phyloP scores from a whole-genome alignment of 495 filamentous ascomycete species.

The Penicillium angulare region DNA sequence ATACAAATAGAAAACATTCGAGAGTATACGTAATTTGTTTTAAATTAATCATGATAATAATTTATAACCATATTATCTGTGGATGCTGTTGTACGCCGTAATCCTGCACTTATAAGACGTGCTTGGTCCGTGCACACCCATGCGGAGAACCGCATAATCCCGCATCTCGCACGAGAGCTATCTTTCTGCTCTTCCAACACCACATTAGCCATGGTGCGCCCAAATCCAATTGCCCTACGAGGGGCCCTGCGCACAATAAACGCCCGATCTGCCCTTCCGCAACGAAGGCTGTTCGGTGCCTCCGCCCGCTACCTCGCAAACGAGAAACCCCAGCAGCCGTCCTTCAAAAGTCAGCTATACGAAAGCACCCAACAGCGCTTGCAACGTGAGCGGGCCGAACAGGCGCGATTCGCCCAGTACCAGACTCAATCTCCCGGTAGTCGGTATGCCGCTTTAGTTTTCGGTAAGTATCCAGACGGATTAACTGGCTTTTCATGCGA shows the following conservation, averaged over 20 bases:
- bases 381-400: conserved; percentile 68
- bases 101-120: too few species aligned
- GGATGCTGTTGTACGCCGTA: too few species aligned
- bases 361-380: conserved; percentile 78
- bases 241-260: conserved; percentile 23
- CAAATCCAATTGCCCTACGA: conserved; percentile 14
- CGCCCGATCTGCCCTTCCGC: conserved; percentile 14
- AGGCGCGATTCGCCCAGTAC: conserved; percentile 60
- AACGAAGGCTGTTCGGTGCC: conserved; percentile 21
- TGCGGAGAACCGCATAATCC: conserved; percentile 2
- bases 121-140: conserved; percentile 2
- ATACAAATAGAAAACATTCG: too few species aligned
- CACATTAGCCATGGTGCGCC: conserved; percentile 18
- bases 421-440: conserved; percentile 52
- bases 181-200: conserved; percentile 6
- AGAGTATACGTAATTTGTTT: too few species aligned
- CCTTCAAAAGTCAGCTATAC: conserved; percentile 85
- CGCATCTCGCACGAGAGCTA: background rate
- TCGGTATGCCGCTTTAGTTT: conserved; percentile 60
- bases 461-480: conserved; percentile 56
- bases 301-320: conserved; percentile 16
- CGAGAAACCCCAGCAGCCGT: conserved; percentile 35
- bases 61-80: too few species aligned
- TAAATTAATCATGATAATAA: too few species aligned
- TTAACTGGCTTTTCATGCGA: background rate